Evolutionary conservation across 225 moss, liverwort and hornwort genomes (phyloP).

Genomic region (Pseudoscleropodium purum): DNA sequence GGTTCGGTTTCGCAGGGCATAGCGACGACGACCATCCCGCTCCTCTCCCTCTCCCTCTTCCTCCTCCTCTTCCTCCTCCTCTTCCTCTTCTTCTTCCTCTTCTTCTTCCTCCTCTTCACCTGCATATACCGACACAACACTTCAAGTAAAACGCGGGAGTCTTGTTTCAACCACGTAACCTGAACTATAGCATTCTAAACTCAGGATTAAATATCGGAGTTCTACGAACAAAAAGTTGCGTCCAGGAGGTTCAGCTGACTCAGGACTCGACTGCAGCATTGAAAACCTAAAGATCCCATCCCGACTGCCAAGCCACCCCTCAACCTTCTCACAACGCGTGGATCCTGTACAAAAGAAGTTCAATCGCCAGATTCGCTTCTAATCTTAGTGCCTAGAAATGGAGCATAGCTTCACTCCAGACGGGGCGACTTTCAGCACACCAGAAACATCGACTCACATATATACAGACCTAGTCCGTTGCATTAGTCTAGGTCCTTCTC

Average conservation of each 20-base stretch:
- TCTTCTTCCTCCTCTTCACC: conserved; percentile 45
- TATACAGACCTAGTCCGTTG: not conserved
- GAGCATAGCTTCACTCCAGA: not conserved
- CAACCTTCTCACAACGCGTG: not conserved
- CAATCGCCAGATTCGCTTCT: not conserved
- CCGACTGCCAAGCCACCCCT: not conserved
- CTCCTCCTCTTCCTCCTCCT: conserved; percentile 45
- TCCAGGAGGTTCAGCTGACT: not conserved
- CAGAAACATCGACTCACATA: not conserved
- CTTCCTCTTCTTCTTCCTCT: conserved; percentile 15
- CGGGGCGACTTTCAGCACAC: too few relatives aligned
- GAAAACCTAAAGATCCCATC: not conserved
- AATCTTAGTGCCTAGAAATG: not conserved
- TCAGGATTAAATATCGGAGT: not conserved
- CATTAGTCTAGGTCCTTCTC: not conserved
- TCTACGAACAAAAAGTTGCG: not conserved
- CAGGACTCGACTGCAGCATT: not conserved
- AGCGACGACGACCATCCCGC: conserved; percentile 70
- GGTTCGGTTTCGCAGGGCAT: conserved; percentile 76
- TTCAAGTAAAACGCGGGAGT: not conserved
- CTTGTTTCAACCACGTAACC: not conserved
- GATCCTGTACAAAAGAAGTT: not conserved
- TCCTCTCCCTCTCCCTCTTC: conserved; percentile 67
- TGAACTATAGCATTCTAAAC: not conserved
- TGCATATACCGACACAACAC: not conserved